Conservation (phyloP, 176 grass and related monocot genomes). For the Zoysia pacifica region DNA sequence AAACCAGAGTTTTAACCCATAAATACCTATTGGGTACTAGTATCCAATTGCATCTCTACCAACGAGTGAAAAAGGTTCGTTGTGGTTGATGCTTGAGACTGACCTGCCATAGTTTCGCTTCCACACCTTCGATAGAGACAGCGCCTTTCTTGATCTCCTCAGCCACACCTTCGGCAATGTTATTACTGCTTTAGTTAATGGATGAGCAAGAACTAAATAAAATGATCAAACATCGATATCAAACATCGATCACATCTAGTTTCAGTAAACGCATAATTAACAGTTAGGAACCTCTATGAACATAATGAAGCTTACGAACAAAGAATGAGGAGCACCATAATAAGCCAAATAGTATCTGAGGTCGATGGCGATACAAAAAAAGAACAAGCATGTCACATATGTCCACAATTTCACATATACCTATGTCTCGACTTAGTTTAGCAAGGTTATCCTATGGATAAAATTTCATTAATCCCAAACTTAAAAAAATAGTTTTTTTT, state of each 20-base stretch:
- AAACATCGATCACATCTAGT: too few species aligned
- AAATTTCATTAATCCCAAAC: background rate
- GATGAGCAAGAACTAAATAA: too few species aligned
- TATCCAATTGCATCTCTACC: too few species aligned
- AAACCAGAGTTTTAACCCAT: too few species aligned
- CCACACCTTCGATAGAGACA: slow-evolving; percentile 57
- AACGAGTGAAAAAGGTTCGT: too few species aligned
- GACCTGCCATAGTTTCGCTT: slow-evolving; percentile 75
- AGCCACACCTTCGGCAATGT: slow-evolving; percentile 11
- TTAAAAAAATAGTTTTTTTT: background rate
- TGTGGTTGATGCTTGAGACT: background rate
- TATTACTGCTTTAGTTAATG: too few species aligned
- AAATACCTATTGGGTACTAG: too few species aligned
- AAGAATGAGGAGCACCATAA: background rate
- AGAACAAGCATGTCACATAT: background rate
- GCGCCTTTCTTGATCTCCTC: slow-evolving; percentile 72
- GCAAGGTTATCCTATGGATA: background rate
- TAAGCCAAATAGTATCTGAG: background rate
- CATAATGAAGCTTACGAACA: background rate
- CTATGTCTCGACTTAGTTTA: slow-evolving; percentile 1
- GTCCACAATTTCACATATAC: background rate
- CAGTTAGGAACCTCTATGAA: background rate
- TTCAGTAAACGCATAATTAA: too few species aligned
- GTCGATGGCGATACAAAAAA: background rate
- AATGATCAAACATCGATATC: too few species aligned